Conservation (phyloP, 208 protist species). For the Leishmania major region DNA sequence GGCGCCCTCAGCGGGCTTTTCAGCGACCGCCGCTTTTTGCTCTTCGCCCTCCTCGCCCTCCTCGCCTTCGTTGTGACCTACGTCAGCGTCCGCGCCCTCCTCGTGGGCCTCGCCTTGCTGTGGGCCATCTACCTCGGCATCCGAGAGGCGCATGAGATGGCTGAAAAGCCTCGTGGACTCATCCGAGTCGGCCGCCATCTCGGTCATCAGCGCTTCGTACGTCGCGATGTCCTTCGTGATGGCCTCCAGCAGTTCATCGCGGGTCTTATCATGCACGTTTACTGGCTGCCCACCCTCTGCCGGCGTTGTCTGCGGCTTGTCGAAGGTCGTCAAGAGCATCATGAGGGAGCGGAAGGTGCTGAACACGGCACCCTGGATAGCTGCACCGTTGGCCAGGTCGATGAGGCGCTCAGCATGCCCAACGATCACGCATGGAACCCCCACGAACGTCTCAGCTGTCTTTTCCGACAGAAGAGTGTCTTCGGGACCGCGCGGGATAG, state of each 20-base stretch:
- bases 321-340: slow-evolving; percentile 50
- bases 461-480: slow-evolving; percentile 73
- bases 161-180: slow-evolving; percentile 56
- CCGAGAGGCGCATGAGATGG: slow-evolving; percentile 23
- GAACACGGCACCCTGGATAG: slow-evolving; percentile 62
- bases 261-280: slow-evolving; percentile 32
- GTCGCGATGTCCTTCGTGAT: slow-evolving; percentile 42
- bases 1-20: neutral
- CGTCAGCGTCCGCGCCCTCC: slow-evolving; percentile 15
- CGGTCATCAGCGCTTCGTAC: slow-evolving; percentile 43
- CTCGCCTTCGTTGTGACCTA: slow-evolving; percentile 12
- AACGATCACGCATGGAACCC: slow-evolving; percentile 51
- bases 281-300: slow-evolving; percentile 17
- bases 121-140: slow-evolving; percentile 19
- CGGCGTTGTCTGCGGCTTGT: slow-evolving; percentile 41
- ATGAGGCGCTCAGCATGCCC: slow-evolving; percentile 69
- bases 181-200: slow-evolving; percentile 48
- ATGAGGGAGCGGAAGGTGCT: slow-evolving; percentile 48
- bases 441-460: slow-evolving; percentile 57
- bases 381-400: slow-evolving; percentile 45
- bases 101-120: slow-evolving; percentile 17
- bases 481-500: slow-evolving; percentile 53
- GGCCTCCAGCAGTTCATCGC: slow-evolving; percentile 36
- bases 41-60: slow-evolving; percentile 23
- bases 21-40: slow-evolving; percentile 2